Evolutionary conservation across 2,329 filamentous ascomycete genomes (phyloP).

Genomic region (Aspergillus fumigatiaffinis): DNA sequence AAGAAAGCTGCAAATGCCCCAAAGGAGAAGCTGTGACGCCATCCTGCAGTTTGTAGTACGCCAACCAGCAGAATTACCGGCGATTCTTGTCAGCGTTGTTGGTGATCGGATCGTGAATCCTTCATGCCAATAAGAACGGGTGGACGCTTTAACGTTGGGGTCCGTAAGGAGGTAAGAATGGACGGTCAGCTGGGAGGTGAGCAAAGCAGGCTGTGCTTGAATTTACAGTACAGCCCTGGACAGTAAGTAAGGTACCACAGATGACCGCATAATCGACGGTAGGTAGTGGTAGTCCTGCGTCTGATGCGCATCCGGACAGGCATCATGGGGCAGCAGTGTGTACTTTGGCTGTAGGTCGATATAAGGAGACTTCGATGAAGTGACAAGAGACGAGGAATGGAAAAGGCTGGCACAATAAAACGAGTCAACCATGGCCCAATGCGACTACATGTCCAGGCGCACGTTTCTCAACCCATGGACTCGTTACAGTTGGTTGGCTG

Average conservation of each 20-base stretch:
- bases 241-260: background rate
- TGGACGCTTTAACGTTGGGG: background rate
- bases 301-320: background rate
- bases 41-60: conserved; percentile 12
- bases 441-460: conserved; percentile 11
- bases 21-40: conserved; percentile 22
- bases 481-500: conserved; percentile 9
- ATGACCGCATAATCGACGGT: background rate
- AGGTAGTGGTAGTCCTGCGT: background rate
- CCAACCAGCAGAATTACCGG: conserved; percentile 1
- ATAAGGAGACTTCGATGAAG: background rate
- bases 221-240: background rate
- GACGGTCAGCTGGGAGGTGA: background rate
- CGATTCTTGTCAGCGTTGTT: background rate
- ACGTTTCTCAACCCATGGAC: conserved; percentile 5
- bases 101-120: conserved; percentile 4
- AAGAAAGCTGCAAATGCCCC: conserved; percentile 16
- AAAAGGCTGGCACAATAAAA: background rate
- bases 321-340: no score
- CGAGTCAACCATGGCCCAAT: conserved; percentile 7
- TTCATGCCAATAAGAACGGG: background rate
- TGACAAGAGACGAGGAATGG: background rate
- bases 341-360: background rate
- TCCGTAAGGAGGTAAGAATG: background rate
- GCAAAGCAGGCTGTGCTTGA: background rate